Percentiles rank a stretch among this genome's conserved stretches.
Conservation (phyloP, 2,329 filamentous ascomycete genomes). For the Lomentospora prolificans region DNA sequence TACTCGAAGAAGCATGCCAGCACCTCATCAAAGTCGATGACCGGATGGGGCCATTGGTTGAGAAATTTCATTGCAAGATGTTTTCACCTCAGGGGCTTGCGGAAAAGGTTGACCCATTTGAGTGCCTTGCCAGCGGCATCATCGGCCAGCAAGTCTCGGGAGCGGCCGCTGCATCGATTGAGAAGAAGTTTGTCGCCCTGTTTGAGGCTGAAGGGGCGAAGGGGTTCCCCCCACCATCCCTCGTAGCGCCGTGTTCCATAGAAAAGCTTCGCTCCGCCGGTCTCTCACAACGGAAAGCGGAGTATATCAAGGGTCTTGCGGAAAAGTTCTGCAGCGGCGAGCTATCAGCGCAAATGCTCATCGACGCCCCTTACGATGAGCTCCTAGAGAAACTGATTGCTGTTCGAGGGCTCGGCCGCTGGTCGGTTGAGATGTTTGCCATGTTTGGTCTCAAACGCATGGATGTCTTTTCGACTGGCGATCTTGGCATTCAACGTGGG, state of each 20-base stretch:
- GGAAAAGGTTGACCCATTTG: constrained; percentile 82
- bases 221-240: constrained; percentile 64
- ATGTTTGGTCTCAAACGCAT: constrained; percentile 89
- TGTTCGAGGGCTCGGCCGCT: constrained; percentile 76
- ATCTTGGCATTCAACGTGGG: constrained; percentile 87
- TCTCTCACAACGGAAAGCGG: constrained; percentile 87
- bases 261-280: constrained; percentile 71
- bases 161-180: constrained; percentile 82
- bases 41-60: constrained; percentile 61
- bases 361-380: constrained; percentile 74
- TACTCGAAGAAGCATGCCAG: constrained; percentile 65
- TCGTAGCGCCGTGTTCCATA: constrained; percentile 57
- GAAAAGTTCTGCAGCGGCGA: constrained; percentile 70
- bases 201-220: constrained; percentile 38
- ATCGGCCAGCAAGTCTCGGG: constrained; percentile 96
- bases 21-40: constrained; percentile 67
- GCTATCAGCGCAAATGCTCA: constrained; percentile 64
- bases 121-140: constrained; percentile 72
- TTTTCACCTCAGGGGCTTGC: constrained; percentile 77
- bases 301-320: constrained; percentile 82
- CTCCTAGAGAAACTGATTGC: constrained; percentile 73
- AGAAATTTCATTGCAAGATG: constrained; percentile 63
- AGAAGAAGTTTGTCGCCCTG: constrained; percentile 68
- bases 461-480: constrained; percentile 88
- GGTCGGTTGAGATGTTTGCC: constrained; percentile 98